Percentiles rank a stretch among this genome's conserved stretches.
These are phyloP conservation scores for Coprinellus micaceus DNA, from an alignment of 768 basidiomycete species.

Conservation along the genomic window DNA sequence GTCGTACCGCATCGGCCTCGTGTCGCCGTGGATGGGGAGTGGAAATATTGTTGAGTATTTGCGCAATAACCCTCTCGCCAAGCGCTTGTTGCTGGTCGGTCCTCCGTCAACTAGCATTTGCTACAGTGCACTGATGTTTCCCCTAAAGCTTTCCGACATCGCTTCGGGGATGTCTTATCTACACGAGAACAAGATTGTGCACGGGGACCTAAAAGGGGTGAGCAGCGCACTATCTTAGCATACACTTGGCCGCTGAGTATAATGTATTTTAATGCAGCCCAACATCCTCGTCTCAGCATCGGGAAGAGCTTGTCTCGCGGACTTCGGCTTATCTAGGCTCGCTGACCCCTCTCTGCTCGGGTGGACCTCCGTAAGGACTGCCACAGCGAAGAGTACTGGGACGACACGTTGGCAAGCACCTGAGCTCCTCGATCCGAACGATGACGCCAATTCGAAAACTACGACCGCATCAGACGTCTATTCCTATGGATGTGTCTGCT, in stretches of 20 bases:
- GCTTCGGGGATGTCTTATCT: slow-evolving; percentile 16
- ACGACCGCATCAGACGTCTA: slow-evolving; percentile 9
- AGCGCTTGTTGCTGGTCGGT: slow-evolving; percentile 10
- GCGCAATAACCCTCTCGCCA: neutral
- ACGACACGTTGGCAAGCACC: slow-evolving; percentile 13
- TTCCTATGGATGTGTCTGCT: slow-evolving; percentile 12
- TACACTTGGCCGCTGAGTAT: neutral
- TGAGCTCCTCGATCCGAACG: slow-evolving; percentile 11
- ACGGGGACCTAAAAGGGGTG: slow-evolving; percentile 23
- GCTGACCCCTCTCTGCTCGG: neutral
- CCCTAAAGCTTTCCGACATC: slow-evolving; percentile 11
- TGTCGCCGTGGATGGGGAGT: slow-evolving; percentile 17
- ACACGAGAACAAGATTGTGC: slow-evolving; percentile 14
- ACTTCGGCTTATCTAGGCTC: slow-evolving; percentile 21
- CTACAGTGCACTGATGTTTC: neutral
- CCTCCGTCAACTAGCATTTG: neutral
- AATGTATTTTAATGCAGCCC: slow-evolving; percentile 9
- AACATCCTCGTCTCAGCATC: slow-evolving; percentile 18
- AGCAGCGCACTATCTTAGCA: neutral
- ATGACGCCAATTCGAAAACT: neutral
- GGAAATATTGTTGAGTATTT: slow-evolving; percentile 11
- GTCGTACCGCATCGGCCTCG: slow-evolving; percentile 6
- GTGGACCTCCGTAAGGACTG: slow-evolving; percentile 12
- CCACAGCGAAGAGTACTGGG: slow-evolving; percentile 5
- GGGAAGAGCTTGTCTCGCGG: slow-evolving; percentile 19